Base-by-base conservation (phyloP, 305 asterid genomes). In the Solanum hybrid region DNA sequence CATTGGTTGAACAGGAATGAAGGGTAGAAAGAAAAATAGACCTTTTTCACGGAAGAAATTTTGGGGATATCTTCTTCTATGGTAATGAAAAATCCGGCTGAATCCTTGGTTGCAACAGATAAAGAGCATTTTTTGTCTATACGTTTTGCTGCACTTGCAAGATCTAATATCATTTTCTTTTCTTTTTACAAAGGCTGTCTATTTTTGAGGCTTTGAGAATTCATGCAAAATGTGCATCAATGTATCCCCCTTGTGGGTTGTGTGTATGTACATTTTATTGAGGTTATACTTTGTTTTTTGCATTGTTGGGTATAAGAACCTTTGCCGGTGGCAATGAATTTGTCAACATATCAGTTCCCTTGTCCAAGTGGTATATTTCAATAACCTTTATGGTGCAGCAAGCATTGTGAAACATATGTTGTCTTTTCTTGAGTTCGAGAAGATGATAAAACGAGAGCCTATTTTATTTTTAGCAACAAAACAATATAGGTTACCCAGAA, bases 1-100 rank as follows among this genome's bases (percentile, higher is more conserved):
- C 93, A 31, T 81, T 96, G 79, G 90, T 94, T 86, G 88, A 89
- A 86, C 92, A 91, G 87, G 88, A 76, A 82, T 93, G 93, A 93
- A 64, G 40, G 18, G 74, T n/a, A 29, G 6, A 51, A 83, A 20
- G n/a, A n/a, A n/a, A n/a, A 10, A 0, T 75, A 18, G 75, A 0
- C 75, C 88, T 46, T 46, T 42, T n/a, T 46, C 74, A 8, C 3
- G 1, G 20, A 73, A 51, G 75, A 84, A 84, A 31, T 51, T 84
- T 31, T 84, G 31, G 73, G 69, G 6, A 46, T 82, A 26, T 1
- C 87, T 4, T 46, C n/a, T n/a, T n/a, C n/a, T n/a, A n/a, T n/a
- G n/a, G n/a, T n/a, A n/a, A n/a, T n/a, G n/a, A n/a, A n/a, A n/a
- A n/a, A n/a, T n/a, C n/a, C 3, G 5, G 3, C 4, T 11, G 75